Percentiles rank a stretch among this genome's conserved stretches.
phyloP scores from a whole-genome alignment of 2,329 filamentous ascomycete species.

The Volutella citrinella region DNA sequence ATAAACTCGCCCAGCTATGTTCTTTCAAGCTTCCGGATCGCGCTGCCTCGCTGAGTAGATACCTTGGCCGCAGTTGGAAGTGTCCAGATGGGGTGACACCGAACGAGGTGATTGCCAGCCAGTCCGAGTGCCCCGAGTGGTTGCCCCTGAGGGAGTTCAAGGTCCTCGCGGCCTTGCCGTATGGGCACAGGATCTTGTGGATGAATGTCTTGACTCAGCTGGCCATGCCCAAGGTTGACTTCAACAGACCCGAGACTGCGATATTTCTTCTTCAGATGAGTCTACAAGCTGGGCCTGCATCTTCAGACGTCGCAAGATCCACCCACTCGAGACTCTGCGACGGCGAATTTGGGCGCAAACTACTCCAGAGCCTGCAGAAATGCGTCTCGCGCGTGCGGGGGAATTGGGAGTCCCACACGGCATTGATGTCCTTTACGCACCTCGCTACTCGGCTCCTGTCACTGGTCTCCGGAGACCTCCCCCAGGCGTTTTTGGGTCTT shows the following conservation, averaged over 20 bases:
- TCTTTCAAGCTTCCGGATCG: slow-evolving; percentile 13
- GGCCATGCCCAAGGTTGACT: slow-evolving; percentile 18
- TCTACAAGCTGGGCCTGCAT: slow-evolving; percentile 15
- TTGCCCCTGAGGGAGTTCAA: slow-evolving; percentile 55
- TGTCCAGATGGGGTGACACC: slow-evolving; percentile 22
- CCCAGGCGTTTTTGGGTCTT: neutral
- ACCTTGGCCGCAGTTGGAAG: slow-evolving; percentile 8
- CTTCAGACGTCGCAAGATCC: neutral
- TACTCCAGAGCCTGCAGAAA: slow-evolving; percentile 2
- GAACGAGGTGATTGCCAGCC: slow-evolving; percentile 52
- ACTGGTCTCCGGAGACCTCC: neutral
- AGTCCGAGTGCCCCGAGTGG: slow-evolving; percentile 43
- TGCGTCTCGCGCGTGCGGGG: slow-evolving; percentile 9
- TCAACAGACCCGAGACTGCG: slow-evolving; percentile 18
- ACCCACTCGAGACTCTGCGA: slow-evolving; percentile 8
- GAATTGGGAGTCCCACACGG: slow-evolving; percentile 21
- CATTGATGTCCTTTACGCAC: slow-evolving; percentile 15
- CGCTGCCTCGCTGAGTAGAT: slow-evolving; percentile 10
- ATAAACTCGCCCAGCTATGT: slow-evolving; percentile 5
- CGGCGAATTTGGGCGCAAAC: slow-evolving; percentile 3
- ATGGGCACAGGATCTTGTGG: slow-evolving; percentile 18
- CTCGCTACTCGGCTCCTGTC: slow-evolving; percentile 17
- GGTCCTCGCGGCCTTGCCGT: slow-evolving; percentile 21
- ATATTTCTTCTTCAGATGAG: slow-evolving; percentile 19
- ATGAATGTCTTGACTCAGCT: slow-evolving; percentile 19